Conservation (phyloP, 768 basidiomycete species). For the Chalciporus piperatus region DNA sequence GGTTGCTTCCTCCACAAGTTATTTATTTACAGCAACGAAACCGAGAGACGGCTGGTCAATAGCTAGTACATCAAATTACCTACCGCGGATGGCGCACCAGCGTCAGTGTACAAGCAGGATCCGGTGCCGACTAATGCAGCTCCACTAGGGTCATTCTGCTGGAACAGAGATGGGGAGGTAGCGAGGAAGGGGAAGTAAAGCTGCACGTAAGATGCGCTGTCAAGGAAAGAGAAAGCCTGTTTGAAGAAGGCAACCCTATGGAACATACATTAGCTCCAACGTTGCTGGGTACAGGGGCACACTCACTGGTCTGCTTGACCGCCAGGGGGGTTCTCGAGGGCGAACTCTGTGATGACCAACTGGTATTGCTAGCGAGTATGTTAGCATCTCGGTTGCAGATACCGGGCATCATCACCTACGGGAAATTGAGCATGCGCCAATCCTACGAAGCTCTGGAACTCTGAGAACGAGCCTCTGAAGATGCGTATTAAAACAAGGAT, state of each 20-base stretch:
- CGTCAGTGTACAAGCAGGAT: slow-evolving; percentile 33
- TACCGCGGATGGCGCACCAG: slow-evolving; percentile 25
- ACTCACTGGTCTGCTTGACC: slow-evolving; percentile 31
- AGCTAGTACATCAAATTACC: slow-evolving; percentile 23
- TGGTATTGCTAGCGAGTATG: slow-evolving; percentile 12
- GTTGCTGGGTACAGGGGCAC: neutral
- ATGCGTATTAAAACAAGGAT: slow-evolving; percentile 1
- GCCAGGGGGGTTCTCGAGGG: slow-evolving; percentile 30
- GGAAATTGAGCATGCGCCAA: slow-evolving; percentile 29
- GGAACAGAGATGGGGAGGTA: slow-evolving; percentile 27
- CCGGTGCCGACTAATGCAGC: slow-evolving; percentile 23
- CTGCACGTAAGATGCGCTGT: slow-evolving; percentile 26
- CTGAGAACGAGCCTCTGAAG: slow-evolving; percentile 22
- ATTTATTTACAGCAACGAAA: neutral
- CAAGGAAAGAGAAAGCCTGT: slow-evolving; percentile 36
- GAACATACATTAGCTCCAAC: neutral
- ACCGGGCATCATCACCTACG: slow-evolving; percentile 6
- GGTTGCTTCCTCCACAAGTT: neutral
- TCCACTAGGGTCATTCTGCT: slow-evolving; percentile 16
- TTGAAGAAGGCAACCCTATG: slow-evolving; percentile 32
- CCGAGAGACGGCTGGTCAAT: no score
- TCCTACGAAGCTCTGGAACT: slow-evolving; percentile 30
- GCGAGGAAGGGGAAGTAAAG: slow-evolving; percentile 40
- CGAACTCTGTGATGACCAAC: slow-evolving; percentile 34
- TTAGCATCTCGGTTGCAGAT: slow-evolving; percentile 4